Evolutionary conservation across 2,329 filamentous ascomycete genomes (phyloP), one percentile per base, ranked within the genome.

Genomic region (Tricladium varicosporioides): DNA sequence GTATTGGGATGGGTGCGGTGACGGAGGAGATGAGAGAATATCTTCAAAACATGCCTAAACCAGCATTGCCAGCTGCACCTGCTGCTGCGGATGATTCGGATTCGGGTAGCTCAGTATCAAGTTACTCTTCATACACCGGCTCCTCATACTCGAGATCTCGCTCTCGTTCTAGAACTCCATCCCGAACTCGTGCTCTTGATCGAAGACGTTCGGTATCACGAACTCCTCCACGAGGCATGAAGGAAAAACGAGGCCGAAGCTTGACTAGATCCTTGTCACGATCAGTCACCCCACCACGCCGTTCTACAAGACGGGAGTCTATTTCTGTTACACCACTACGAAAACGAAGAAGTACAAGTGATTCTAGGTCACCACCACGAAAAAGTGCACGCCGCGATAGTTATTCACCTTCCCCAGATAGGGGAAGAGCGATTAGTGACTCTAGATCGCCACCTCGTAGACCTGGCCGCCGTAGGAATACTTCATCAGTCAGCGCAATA

Each of bases 1-100:
- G 92, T 68, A 96, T 99, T 67, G 92, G 92, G 57, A 95, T 99
- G 89, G 94, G 94, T 70, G 85, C 84, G 19, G 81, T 99, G 60
- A 99, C 94, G 1, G 94, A 99, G 71, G 89, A 92, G 64, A 96
- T 97, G 91, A 87, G 94, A 72, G 91, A 95, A 68, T 86, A 88
- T 70, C 80, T 99, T 56, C 89, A 92, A 71, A 96, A 92, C 69
- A 84, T 95, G 74, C 92, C 92, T 11, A 94, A 95, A 70, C 92
- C 92, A 2, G 81, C 88, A 1, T 76, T 89, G 19, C 89, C 89
- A 5, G 85, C 91, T 1, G 76, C 89, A 1, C 79, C 84, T 18
- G 77, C 78, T 1, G 76, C 74, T 8, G 77, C 78, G 33, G 73
- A 75, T 31, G 79, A 84, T 59, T 86, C 86, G 0, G 87, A 89